Conservation (phyloP, 768 basidiomycete genomes). For the Trametes meyenii region DNA sequence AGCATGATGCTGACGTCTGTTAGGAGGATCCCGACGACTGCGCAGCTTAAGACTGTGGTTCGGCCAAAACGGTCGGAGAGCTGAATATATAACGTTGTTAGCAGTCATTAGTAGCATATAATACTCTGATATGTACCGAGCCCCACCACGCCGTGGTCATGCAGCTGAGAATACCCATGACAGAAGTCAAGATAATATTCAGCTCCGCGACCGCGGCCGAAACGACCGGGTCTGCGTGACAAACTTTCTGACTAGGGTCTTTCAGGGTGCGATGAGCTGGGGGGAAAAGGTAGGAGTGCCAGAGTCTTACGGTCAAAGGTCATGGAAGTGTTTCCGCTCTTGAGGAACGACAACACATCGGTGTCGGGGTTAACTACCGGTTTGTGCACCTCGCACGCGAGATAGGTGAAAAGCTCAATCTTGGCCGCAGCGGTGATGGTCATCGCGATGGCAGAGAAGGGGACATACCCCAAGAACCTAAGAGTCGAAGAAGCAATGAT, state of each 20-base stretch:
- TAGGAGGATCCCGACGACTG: slow-evolving; percentile 59
- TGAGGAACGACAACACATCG: slow-evolving; percentile 13
- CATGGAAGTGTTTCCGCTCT: background rate
- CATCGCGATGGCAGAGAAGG: slow-evolving; percentile 57
- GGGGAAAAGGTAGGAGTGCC: background rate
- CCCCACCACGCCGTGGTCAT: slow-evolving; percentile 89
- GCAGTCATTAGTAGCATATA: background rate
- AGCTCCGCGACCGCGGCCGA: slow-evolving; percentile 73
- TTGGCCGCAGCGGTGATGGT: slow-evolving; percentile 66
- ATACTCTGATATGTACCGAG: slow-evolving; percentile 50
- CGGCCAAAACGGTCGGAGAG: slow-evolving; percentile 82
- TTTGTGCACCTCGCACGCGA: slow-evolving; percentile 69
- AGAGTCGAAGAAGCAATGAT: background rate
- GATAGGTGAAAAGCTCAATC: slow-evolving; percentile 72
- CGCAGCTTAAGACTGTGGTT: slow-evolving; percentile 61
- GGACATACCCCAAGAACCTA: slow-evolving; percentile 62
- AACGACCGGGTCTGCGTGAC: slow-evolving; percentile 71
- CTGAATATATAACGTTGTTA: slow-evolving; percentile 35
- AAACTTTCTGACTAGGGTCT: slow-evolving; percentile 34
- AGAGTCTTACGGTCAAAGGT: slow-evolving; percentile 1
- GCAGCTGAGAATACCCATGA: slow-evolving; percentile 73
- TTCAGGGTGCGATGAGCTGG: background rate
- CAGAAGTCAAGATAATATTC: slow-evolving; percentile 58
- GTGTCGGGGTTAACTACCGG: slow-evolving; percentile 46
- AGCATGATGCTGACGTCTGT: slow-evolving; percentile 69